Evolutionary conservation across 179 eudicot species (phyloP), one percentile per base, ranked within the genome.

Genomic region (Actinidia arguta): DNA sequence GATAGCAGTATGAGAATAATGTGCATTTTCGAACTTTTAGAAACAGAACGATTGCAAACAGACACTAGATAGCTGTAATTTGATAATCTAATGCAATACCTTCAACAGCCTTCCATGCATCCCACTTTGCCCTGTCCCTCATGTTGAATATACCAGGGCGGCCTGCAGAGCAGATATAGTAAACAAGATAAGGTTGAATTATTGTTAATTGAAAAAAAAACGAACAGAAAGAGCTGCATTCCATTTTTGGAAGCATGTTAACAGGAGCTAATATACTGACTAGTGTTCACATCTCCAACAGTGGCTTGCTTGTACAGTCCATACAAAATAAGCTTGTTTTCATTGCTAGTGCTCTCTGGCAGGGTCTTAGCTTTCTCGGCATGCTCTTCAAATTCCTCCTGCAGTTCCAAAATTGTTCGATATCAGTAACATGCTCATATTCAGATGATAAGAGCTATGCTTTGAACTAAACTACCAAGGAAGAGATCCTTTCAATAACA

Each of bases 241-340:
- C 5, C 8, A 78, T 56, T 75, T 10, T 25, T 42, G 55, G 55
- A 61, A 76, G 62, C 48, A 39, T 4, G 31, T 31, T 18, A 36
- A 59, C 69, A 76, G 47, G 20, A 42, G 80, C 54, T 59, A 59
- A 44, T 39, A n/a, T 24, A 86, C 95, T 85, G 46, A 96, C 99
- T 82, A 64, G 94, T 96, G 86, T 92, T 85, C 85, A 89, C 89
- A 55, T 90, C 73, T 84, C 99, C 99, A 85, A 90, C 86, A n/a
- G 93, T 96, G 63, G 94, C 95, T 85, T 96, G 98, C 91, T 96
- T 96, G 90, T 61, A 96, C 82, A 96, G 86, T 27, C 98, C 98
- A 78, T 96, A 96, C 36, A 96, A 80, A 71, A 93, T 92, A 82
- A 96, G 98, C 90, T 83, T 79, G 89, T 90, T 89, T 64, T 95